phyloP scores from a whole-genome alignment of 306 rosid genomes.

The Oemleria cerasiformis region DNA sequence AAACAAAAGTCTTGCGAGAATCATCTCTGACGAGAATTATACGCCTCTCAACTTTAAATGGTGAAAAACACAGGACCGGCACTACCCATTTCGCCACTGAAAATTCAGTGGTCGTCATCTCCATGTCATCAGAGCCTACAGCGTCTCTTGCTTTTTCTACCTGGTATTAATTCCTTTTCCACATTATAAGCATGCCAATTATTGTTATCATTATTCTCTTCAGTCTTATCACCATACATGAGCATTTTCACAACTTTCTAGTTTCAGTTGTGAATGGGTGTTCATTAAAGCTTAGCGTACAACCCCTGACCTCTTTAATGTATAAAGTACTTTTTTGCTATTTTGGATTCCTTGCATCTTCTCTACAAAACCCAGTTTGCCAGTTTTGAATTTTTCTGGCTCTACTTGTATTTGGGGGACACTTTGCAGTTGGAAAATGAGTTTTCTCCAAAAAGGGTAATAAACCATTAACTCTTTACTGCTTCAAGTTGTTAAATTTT shows the following conservation, averaged over 20 bases:
- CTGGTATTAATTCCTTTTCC: background rate
- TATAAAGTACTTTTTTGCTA: background rate
- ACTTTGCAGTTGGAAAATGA: background rate
- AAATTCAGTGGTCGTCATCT: background rate
- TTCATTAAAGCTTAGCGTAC: background rate
- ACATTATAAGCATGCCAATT: slow-evolving; percentile 3
- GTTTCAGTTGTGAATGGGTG: background rate
- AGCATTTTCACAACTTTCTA: background rate
- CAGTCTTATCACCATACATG: background rate
- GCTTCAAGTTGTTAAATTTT: background rate
- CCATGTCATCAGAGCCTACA: background rate
- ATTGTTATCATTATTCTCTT: too few species aligned
- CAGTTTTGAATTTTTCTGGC: background rate
- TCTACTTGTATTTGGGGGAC: accelerated
- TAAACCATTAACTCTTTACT: background rate
- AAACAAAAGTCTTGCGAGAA: background rate
- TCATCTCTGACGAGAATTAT: background rate
- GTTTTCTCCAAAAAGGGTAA: too few species aligned
- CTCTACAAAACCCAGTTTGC: slow-evolving; percentile 13
- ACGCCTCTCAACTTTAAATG: background rate
- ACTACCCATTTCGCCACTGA: background rate
- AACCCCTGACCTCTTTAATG: background rate
- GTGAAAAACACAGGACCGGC: background rate
- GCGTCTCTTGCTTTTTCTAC: background rate
- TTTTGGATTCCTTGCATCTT: slow-evolving; percentile 9